Evolutionary conservation across 139 green algal genomes (phyloP).

Genomic region (Pleodorina starrii): DNA sequence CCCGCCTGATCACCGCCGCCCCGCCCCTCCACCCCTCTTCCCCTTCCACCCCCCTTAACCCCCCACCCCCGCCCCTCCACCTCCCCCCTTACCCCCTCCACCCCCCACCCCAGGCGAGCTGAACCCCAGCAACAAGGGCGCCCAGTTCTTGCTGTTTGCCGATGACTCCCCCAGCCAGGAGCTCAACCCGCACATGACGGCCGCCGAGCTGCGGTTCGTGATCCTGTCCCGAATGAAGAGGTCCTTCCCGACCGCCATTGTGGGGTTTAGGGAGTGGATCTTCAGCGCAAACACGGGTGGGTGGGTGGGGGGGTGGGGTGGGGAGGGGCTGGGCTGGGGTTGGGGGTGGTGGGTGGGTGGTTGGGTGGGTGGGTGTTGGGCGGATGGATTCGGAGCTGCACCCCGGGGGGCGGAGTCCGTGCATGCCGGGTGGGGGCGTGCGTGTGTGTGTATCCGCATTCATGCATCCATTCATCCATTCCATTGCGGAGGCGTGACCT

Average conservation of each 20-base stretch:
- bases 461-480: too few species aligned
- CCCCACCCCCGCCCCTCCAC: background rate
- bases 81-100: background rate
- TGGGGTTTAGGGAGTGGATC: slow-evolving; percentile 62
- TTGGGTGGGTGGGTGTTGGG: too few species aligned
- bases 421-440: too few species aligned
- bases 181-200: slow-evolving; percentile 49
- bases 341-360: too few species aligned
- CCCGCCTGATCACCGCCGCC: background rate
- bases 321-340: background rate
- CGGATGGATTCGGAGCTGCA: too few species aligned
- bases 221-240: slow-evolving; percentile 47
- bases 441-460: too few species aligned
- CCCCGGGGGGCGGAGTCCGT: too few species aligned
- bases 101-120: slow-evolving; percentile 32
- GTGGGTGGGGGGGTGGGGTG: background rate
- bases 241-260: slow-evolving; percentile 50
- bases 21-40: background rate
- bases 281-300: slow-evolving; percentile 61
- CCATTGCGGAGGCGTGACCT: too few species aligned
- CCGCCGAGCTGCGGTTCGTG: slow-evolving; percentile 39
- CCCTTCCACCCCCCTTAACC: too few species aligned
- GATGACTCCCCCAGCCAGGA: slow-evolving; percentile 24
- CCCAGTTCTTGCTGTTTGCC: slow-evolving; percentile 38
- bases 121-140: slow-evolving; percentile 40